These are phyloP conservation scores for Gossypium lobatum DNA, from an alignment of 441 rosid genomes.

Conservation along the genomic window DNA sequence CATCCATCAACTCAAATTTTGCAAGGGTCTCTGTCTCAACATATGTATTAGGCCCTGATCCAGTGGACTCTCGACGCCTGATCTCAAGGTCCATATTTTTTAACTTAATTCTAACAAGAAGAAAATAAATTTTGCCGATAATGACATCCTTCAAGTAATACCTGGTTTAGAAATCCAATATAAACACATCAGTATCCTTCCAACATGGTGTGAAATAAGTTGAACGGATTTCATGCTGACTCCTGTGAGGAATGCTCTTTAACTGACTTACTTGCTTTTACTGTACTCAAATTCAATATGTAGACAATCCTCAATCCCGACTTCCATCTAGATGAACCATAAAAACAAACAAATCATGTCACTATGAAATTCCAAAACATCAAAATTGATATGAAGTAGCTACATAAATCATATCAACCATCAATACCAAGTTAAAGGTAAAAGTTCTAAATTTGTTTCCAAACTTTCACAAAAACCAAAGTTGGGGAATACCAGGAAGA, in stretches of 20 bases:
- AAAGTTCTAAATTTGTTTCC: not conserved
- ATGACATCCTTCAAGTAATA: constrained; percentile 57
- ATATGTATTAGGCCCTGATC: constrained; percentile 52
- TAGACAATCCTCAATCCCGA: constrained; percentile 37
- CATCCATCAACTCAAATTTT: constrained; percentile 66
- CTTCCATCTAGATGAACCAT: constrained; percentile 31
- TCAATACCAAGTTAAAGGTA: not conserved
- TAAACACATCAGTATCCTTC: not conserved
- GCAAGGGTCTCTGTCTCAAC: constrained; percentile 69
- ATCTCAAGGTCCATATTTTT: constrained; percentile 71
- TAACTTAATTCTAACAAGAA: constrained; percentile 55
- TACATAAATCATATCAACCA: not conserved
- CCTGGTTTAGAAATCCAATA: constrained; percentile 27
- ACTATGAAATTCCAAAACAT: not conserved
- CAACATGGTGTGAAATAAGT: not conserved
- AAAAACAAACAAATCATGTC: constrained; percentile 1
- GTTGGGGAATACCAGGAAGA: not conserved
- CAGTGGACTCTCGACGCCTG: constrained; percentile 61
- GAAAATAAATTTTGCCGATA: constrained; percentile 57
- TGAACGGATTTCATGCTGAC: not conserved
- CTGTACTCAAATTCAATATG: constrained; percentile 40
- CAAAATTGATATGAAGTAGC: not conserved
- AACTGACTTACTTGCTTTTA: constrained; percentile 35
- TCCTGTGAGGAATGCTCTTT: not conserved
- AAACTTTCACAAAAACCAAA: not conserved